These are phyloP conservation scores for Cytospora leucostoma DNA, from an alignment of 2,329 filamentous ascomycete species.

Conservation along the genomic window DNA sequence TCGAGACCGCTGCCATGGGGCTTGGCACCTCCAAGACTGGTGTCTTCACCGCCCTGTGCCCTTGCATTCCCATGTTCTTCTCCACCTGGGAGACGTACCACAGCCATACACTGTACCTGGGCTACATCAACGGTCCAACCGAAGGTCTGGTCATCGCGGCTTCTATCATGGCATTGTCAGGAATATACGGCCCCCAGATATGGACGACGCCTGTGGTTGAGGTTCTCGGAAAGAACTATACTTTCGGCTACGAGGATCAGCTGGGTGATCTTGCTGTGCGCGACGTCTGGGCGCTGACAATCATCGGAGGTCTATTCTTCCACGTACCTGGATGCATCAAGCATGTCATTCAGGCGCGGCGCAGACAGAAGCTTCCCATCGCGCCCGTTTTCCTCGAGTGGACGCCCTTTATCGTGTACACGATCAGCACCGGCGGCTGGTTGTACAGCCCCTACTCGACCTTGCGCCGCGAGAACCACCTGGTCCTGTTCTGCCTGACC, in stretches of 20 bases:
- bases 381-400: slow-evolving; percentile 88
- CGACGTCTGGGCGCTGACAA: slow-evolving; percentile 82
- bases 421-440: slow-evolving; percentile 75
- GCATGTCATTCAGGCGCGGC: slow-evolving; percentile 80
- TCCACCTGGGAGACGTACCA: slow-evolving; percentile 99
- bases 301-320: slow-evolving; percentile 65
- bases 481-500: slow-evolving; percentile 88
- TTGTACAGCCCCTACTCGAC: slow-evolving; percentile 86
- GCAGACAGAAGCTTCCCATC: slow-evolving; percentile 70
- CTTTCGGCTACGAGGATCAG: slow-evolving; percentile 55
- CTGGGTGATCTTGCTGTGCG: slow-evolving; percentile 75
- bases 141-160: slow-evolving; percentile 92
- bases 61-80: slow-evolving; percentile 97
- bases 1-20: slow-evolving; percentile 92
- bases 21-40: slow-evolving; percentile 81
- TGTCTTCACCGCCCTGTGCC: slow-evolving; percentile 87
- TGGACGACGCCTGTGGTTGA: slow-evolving; percentile 77
- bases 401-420: slow-evolving; percentile 86
- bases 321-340: slow-evolving; percentile 89
- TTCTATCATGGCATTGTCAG: slow-evolving; percentile 80
- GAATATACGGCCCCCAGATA: slow-evolving; percentile 83
- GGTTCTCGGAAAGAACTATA: slow-evolving; percentile 61
- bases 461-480: slow-evolving; percentile 78
- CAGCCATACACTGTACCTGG: slow-evolving; percentile 94
- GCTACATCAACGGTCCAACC: slow-evolving; percentile 95